phyloP scores from a whole-genome alignment of 805 yeast species.

The Saccharomycodes ludwigii region DNA sequence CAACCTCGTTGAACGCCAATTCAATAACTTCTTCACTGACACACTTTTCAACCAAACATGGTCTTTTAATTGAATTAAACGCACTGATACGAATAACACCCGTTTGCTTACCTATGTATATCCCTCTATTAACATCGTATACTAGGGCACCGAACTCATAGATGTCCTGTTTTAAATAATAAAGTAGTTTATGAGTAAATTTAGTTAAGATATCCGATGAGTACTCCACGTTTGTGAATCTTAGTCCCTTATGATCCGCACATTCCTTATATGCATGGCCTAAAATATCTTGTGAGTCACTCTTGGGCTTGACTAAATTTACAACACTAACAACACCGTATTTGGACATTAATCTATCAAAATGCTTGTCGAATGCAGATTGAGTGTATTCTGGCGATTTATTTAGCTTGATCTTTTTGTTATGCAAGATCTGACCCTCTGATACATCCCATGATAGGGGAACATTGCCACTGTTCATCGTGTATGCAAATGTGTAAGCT shows the following conservation, averaged over 20 bases:
- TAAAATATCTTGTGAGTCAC: conserved; percentile 55
- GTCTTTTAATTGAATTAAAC: conserved; percentile 78
- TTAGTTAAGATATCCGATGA: conserved; percentile 26
- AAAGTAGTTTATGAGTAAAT: conserved; percentile 30
- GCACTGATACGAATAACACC: conserved; percentile 89
- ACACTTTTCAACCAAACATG: conserved; percentile 61
- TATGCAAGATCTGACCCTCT: conserved; percentile 45
- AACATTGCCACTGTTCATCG: conserved; percentile 82
- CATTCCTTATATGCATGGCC: conserved; percentile 50
- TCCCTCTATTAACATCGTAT: conserved; percentile 47
- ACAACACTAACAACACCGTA: conserved; percentile 81
- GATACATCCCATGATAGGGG: conserved; percentile 95
- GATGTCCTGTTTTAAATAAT: conserved; percentile 49
- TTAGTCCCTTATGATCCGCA: conserved; percentile 23
- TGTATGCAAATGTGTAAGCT: conserved; percentile 50
- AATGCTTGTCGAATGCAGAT: conserved; percentile 75
- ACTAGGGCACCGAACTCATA: conserved; percentile 77
- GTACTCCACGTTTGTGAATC: conserved; percentile 26
- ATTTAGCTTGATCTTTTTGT: conserved; percentile 70
- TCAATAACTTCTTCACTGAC: conserved; percentile 57
- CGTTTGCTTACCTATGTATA: conserved; percentile 65
- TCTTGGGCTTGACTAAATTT: conserved; percentile 55
- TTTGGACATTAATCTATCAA: conserved; percentile 52
- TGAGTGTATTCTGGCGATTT: conserved; percentile 76
- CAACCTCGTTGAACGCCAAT: conserved; percentile 29